phyloP scores from a whole-genome alignment of 495 filamentous ascomycete genomes.

The Xylona heveae region DNA sequence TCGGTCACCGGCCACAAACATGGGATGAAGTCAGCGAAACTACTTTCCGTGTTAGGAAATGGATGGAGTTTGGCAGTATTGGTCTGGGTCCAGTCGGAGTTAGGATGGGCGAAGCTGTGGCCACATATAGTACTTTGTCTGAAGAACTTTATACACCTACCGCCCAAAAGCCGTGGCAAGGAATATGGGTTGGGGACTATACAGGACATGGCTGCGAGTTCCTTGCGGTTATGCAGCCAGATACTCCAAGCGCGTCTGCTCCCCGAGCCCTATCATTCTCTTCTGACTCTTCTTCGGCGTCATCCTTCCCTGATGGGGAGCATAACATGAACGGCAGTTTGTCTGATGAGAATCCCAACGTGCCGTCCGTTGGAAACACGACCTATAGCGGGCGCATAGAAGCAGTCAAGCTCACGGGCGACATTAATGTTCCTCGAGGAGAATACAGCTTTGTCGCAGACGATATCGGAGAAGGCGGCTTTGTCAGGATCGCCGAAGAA shows the following conservation, averaged over 20 bases:
- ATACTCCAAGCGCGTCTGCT: constrained; percentile 13
- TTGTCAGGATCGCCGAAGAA: constrained; percentile 38
- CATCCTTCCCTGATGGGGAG: constrained; percentile 1
- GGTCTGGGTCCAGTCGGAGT: constrained; percentile 15
- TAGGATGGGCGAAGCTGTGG: constrained; percentile 38
- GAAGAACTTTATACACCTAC: constrained; percentile 55
- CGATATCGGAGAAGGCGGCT: constrained; percentile 45
- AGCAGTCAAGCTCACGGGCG: constrained; percentile 79
- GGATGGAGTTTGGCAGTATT: constrained; percentile 31
- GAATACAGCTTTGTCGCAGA: constrained; percentile 59
- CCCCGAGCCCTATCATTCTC: constrained; percentile 12
- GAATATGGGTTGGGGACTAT: constrained; percentile 87
- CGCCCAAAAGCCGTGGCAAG: constrained; percentile 55
- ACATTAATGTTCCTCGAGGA: constrained; percentile 71
- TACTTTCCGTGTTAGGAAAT: constrained; percentile 52
- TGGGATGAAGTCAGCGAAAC: constrained; percentile 33
- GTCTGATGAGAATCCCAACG: neutral
- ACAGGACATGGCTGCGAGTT: constrained; percentile 79
- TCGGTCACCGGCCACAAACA: constrained; percentile 18
- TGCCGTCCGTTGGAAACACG: no score
- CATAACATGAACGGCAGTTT: constrained; percentile 9
- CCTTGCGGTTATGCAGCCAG: constrained; percentile 52
- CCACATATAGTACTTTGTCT: constrained; percentile 59
- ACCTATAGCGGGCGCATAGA: constrained; percentile 44
- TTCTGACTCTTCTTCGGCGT: constrained; percentile 8